These are phyloP conservation scores for Globisporangium emineosum DNA, from an alignment of 352 stramenopile species.

Conservation along the genomic window DNA sequence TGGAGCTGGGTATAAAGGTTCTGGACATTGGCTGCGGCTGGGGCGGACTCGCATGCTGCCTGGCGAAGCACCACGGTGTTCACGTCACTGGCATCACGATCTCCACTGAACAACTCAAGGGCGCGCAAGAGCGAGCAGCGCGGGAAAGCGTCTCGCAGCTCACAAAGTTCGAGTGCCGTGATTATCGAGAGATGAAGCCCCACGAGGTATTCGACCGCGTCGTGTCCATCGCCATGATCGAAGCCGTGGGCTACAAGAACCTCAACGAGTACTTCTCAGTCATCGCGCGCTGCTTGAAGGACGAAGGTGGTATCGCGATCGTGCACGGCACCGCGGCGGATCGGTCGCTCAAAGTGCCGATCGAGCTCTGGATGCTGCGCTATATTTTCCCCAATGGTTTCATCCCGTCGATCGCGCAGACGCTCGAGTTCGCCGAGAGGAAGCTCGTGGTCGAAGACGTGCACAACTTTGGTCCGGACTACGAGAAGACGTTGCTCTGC, in stretches of 20 bases:
- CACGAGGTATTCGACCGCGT: conserved; percentile 76
- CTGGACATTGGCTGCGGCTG: conserved; percentile 89
- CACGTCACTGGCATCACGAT: conserved; percentile 89
- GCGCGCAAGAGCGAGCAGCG: conserved; percentile 61
- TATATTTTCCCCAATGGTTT: too few species aligned
- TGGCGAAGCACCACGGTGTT: conserved; percentile 80
- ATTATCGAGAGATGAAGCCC: conserved; percentile 77
- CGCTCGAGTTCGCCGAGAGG: too few species aligned
- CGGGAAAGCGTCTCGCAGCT: conserved; percentile 69
- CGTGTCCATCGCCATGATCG: conserved; percentile 85
- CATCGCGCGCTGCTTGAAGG: conserved; percentile 75
- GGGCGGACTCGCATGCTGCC: conserved; percentile 82
- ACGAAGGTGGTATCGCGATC: too few species aligned
- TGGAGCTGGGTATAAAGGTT: conserved; percentile 79
- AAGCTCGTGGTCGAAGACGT: too few species aligned
- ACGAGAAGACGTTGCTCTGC: too few species aligned
- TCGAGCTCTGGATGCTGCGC: too few species aligned
- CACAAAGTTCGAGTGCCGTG: conserved; percentile 84
- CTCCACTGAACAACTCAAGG: conserved; percentile 86
- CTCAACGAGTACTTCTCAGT: conserved; percentile 78
- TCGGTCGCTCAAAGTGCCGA: too few species aligned
- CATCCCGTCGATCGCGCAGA: too few species aligned
- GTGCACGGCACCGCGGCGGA: too few species aligned
- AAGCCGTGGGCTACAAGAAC: conserved; percentile 87
- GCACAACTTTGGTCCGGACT: too few species aligned